Evolutionary conservation across 2,329 filamentous ascomycete genomes (phyloP), one percentile per base, ranked within the genome.

Genomic region (Diaporthe citriasiana): DNA sequence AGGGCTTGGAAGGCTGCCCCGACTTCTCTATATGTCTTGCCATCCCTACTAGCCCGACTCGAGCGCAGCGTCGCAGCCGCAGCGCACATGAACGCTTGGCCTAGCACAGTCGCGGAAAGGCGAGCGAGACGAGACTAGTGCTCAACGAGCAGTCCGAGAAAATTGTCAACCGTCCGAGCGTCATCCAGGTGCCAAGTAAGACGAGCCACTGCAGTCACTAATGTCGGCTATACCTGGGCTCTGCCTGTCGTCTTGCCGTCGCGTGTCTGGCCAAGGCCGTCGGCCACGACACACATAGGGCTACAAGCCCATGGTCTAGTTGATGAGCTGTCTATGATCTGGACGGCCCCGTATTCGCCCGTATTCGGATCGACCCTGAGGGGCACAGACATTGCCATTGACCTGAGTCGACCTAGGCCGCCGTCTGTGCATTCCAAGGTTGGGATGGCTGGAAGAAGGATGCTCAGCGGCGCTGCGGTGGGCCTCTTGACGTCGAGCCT

Each of bases 111-210:
- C 63, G 45, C 22, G 63, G 63, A 38, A 66, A 66, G 45, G 42
- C 38, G 63, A 51, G 63, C 63, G 63, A 66, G 63, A 38, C 63
- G 63, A 66, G 63, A 38, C 63, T 66, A 66, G 63, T 51, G 63
- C 30, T 66, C 63, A 40, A 51, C 30, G 45, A 53, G 51, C 27
- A 50, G 60, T 51, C 60, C 12, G 42, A 51, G 60, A 51, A 66
- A 12, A 35, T 19, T 13, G 42, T 19, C 12, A 50, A 50, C 22
- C 22, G 45, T 51, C 63, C 30, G 45, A 66, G 63, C 63, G 63
- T 35, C 60, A 65, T 13, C 60, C 40, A 65, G 27, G 42, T 27
- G 40, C 22, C 7, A 30, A 9, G 25, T 13, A 30, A 9, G 25
- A 13, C 30, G 59, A 19, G 3, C 22, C n/a, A 38, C 30, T 33